A percentile compares a stretch with the other conserved stretches of the same genome.
phyloP scores from a whole-genome alignment of 495 filamentous ascomycete species.

The Xylaria cubensis region DNA sequence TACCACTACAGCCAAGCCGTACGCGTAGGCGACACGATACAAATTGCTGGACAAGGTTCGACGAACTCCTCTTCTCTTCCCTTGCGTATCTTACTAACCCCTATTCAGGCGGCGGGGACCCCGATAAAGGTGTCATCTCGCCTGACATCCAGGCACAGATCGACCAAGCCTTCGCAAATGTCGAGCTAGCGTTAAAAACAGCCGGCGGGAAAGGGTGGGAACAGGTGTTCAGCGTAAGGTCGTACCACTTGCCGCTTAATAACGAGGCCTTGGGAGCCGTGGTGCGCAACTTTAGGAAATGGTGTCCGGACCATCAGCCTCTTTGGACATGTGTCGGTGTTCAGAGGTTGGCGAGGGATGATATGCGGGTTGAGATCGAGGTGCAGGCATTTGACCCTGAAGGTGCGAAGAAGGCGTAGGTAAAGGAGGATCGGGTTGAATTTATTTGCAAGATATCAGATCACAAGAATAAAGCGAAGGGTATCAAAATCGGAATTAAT shows the following conservation, averaged over 20 bases:
- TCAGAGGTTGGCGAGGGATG: slow-evolving; percentile 47
- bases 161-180: slow-evolving; percentile 62
- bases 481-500: too few relatives aligned
- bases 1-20: slow-evolving; percentile 62
- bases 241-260: slow-evolving; percentile 55
- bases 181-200: slow-evolving; percentile 53
- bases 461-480: too few relatives aligned
- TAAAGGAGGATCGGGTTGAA: neutral
- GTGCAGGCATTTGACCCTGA: slow-evolving; percentile 48
- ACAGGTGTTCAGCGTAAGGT: slow-evolving; percentile 60
- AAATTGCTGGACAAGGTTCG: slow-evolving; percentile 61
- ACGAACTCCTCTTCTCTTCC: neutral
- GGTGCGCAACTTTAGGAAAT: slow-evolving; percentile 55
- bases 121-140: neutral
- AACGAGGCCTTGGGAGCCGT: slow-evolving; percentile 46
- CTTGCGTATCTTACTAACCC: neutral
- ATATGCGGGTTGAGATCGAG: slow-evolving; percentile 65
- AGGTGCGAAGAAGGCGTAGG: slow-evolving; percentile 25
- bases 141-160: slow-evolving; percentile 46
- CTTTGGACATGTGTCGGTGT: slow-evolving; percentile 60
- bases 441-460: too few relatives aligned
- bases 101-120: slow-evolving; percentile 58
- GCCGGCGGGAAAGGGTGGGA: slow-evolving; percentile 65
- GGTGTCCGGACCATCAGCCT: slow-evolving; percentile 57
- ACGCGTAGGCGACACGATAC: slow-evolving; percentile 59